A percentile compares a stretch with the other conserved stretches of the same genome.
Conservation (phyloP, 1,139 yeast species). For the Suhomyces panamericanus region DNA sequence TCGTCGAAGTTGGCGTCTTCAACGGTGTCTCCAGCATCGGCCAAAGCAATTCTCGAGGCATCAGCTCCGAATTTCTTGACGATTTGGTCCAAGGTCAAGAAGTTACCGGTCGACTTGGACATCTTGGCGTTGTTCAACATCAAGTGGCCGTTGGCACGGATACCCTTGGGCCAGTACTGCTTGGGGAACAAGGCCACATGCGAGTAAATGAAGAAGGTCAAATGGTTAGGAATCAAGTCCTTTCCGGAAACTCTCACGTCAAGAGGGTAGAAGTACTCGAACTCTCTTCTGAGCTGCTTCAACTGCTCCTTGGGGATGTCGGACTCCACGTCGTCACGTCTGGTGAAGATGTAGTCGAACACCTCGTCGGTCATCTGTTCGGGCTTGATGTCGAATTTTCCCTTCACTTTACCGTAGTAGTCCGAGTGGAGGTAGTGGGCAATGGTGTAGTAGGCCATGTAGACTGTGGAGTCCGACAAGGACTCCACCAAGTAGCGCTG, state of each 20-base stretch:
- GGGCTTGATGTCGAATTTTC: conserved; percentile 71
- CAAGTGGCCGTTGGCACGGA: conserved; percentile 94
- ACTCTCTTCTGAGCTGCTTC: conserved; percentile 81
- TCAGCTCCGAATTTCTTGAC: conserved; percentile 94
- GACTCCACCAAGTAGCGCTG: conserved; percentile 91
- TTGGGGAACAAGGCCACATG: conserved; percentile 93
- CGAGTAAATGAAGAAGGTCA: conserved; percentile 90
- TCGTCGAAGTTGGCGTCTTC: conserved; percentile 99
- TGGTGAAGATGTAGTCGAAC: conserved; percentile 85
- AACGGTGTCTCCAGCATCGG: conserved; percentile 96
- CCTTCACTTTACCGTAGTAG: conserved; percentile 75
- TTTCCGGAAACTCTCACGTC: conserved; percentile 93
- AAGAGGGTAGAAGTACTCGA: conserved; percentile 92
- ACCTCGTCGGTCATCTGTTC: conserved; percentile 92
- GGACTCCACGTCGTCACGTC: conserved; percentile 58
- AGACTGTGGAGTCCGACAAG: conserved; percentile 91
- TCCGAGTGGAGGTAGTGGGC: conserved; percentile 84
- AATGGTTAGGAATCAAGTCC: conserved; percentile 95
- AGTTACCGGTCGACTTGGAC: conserved; percentile 98
- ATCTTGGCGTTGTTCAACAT: conserved; percentile 94
- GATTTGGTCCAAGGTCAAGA: conserved; percentile 84
- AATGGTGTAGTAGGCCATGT: conserved; percentile 94
- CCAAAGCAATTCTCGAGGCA: conserved; percentile 95
- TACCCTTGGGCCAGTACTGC: conserved; percentile 89
- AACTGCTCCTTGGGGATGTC: conserved; percentile 70